Percentiles rank a stretch among this genome's conserved stretches.
Conservation (phyloP, 2,329 filamentous ascomycete genomes). For the Cyphellophora europaea region DNA sequence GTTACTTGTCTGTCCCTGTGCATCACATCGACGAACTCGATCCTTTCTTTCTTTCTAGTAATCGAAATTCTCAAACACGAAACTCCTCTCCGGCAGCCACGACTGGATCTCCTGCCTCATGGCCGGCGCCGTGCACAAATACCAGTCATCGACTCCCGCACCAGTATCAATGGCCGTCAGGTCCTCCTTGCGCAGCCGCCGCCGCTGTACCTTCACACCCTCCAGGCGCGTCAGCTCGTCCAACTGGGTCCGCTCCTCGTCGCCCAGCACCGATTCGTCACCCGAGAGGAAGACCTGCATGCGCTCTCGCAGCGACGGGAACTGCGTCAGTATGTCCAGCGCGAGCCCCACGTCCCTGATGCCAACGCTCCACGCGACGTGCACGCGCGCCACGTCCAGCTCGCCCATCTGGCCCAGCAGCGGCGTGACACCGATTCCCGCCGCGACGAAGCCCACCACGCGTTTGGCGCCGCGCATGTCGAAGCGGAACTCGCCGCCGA, state of each 20-base stretch:
- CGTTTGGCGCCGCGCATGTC: conserved; percentile 23
- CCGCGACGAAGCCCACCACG: conserved; percentile 57
- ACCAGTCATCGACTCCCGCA: conserved; percentile 45
- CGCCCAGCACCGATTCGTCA: conserved; percentile 8
- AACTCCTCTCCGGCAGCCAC: conserved; percentile 47
- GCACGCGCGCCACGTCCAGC: conserved; percentile 39
- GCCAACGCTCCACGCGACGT: conserved; percentile 60
- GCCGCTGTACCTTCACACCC: conserved; percentile 27
- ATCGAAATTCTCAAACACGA: conserved; percentile 52
- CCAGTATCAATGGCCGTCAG: conserved; percentile 26
- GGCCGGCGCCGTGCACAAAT: conserved; percentile 46
- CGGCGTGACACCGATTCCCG: conserved; percentile 76
- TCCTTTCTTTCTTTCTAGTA: no score
- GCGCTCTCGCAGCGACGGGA: conserved; percentile 41
- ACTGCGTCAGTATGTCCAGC: conserved; percentile 45
- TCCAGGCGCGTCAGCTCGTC: conserved; percentile 22
- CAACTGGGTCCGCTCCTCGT: conserved; percentile 31
- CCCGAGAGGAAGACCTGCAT: conserved; percentile 60
- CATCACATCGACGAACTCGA: no score
- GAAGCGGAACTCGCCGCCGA: conserved; percentile 57
- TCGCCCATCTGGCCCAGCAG: conserved; percentile 58
- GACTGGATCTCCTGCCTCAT: conserved; percentile 40
- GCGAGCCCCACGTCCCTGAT: conserved; percentile 55
- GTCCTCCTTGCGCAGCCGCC: conserved; percentile 41
- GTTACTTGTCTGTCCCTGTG: no score